Percentiles rank a stretch among this genome's conserved stretches.
Conservation (phyloP, 345 rosid genomes). For the Populus tremula region DNA sequence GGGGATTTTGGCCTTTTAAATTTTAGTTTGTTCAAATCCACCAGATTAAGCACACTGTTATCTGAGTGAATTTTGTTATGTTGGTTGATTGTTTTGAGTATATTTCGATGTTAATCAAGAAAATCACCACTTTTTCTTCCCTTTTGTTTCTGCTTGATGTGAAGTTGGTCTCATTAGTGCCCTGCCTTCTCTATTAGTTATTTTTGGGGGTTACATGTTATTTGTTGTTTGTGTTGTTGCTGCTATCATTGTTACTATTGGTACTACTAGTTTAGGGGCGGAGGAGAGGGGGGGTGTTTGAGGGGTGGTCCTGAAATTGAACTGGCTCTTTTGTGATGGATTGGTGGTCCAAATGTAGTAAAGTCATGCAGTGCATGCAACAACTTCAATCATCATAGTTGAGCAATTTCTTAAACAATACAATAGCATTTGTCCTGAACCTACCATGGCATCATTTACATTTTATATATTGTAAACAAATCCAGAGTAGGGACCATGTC, state of each 20-base stretch:
- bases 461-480: neutral
- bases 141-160: neutral
- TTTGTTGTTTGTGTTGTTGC: slow-evolving; percentile 3
- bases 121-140: neutral
- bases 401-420: slow-evolving; percentile 33
- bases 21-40: neutral
- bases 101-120: neutral
- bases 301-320: slow-evolving; percentile 41
- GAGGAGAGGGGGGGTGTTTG: slow-evolving; percentile 8
- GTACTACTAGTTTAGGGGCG: neutral
- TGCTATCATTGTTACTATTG: slow-evolving; percentile 8
- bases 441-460: neutral
- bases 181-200: neutral
- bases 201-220: neutral
- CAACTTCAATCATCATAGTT: slow-evolving; percentile 28
- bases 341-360: slow-evolving; percentile 45
- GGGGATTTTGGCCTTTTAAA: neutral
- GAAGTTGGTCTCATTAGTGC: neutral
- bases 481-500: slow-evolving; percentile 9
- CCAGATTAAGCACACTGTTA: neutral
- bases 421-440: slow-evolving; percentile 18
- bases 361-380: slow-evolving; percentile 23
- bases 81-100: neutral
- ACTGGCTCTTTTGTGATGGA: slow-evolving; percentile 24
- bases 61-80: neutral